Evolutionary conservation across 2,329 filamentous ascomycete genomes (phyloP).

Genomic region (Fusarium sp.): DNA sequence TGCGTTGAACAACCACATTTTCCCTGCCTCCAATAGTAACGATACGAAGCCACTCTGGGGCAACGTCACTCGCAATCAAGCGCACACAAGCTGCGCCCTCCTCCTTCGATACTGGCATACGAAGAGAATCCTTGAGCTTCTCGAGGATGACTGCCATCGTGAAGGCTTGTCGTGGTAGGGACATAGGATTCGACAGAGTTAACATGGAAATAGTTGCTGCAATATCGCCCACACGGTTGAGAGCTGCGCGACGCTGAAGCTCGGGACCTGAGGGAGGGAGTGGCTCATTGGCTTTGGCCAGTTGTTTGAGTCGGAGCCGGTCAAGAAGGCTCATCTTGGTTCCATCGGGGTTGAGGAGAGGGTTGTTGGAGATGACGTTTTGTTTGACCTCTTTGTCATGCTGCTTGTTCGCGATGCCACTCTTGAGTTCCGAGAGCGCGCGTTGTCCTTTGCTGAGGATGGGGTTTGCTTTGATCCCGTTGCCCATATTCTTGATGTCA

Average conservation of each 20-base stretch:
- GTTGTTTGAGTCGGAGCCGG: slow-evolving; percentile 78
- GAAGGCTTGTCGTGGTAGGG: slow-evolving; percentile 71
- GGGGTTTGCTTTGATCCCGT: slow-evolving; percentile 61
- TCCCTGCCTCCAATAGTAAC: slow-evolving; percentile 65
- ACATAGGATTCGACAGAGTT: slow-evolving; percentile 62
- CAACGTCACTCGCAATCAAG: slow-evolving; percentile 65
- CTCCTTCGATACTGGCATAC: slow-evolving; percentile 64
- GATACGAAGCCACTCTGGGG: slow-evolving; percentile 67
- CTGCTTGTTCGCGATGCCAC: slow-evolving; percentile 66
- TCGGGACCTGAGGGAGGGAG: slow-evolving; percentile 68
- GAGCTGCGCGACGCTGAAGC: slow-evolving; percentile 71
- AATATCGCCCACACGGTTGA: slow-evolving; percentile 76
- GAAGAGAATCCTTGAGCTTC: slow-evolving; percentile 75
- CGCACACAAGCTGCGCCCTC: slow-evolving; percentile 64
- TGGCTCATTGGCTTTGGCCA: slow-evolving; percentile 66
- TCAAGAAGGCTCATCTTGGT: slow-evolving; percentile 77
- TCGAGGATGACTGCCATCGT: slow-evolving; percentile 71
- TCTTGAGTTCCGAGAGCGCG: slow-evolving; percentile 76
- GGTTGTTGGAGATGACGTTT: slow-evolving; percentile 48
- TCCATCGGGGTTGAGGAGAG: slow-evolving; percentile 57
- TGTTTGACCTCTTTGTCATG: slow-evolving; percentile 57
- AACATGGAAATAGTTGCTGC: slow-evolving; percentile 76
- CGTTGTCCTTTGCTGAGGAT: slow-evolving; percentile 74
- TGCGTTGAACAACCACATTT: slow-evolving; percentile 67
- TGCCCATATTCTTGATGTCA: slow-evolving; percentile 50